A percentile compares a stretch with the other conserved stretches of the same genome.
Evolutionary conservation across 1,284 basidiomycete species (phyloP).

Genomic region (Tetrapyrgos nigripes): DNA sequence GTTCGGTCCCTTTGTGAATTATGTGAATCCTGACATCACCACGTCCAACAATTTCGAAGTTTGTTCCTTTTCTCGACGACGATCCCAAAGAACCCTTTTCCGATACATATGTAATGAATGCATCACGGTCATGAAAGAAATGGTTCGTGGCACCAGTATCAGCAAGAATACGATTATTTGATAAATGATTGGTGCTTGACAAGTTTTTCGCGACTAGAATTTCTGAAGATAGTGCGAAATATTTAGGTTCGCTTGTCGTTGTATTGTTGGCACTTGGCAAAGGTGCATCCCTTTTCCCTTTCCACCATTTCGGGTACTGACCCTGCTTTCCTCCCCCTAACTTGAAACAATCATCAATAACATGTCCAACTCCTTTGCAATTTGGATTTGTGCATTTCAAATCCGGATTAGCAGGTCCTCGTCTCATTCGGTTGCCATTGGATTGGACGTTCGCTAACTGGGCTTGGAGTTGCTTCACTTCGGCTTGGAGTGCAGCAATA

Average conservation of each 20-base stretch:
- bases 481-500: not conserved
- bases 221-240: not conserved
- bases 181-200: not conserved
- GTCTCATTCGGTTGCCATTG: not conserved
- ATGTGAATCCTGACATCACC: not conserved
- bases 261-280: not conserved
- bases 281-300: conserved; percentile 9
- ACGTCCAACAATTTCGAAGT: conserved; percentile 52
- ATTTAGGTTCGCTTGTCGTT: not conserved
- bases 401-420: conserved; percentile 1
- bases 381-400: conserved; percentile 1
- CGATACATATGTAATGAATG: conserved; percentile 42
- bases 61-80: conserved; percentile 66
- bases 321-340: conserved; percentile 21
- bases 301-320: conserved; percentile 23
- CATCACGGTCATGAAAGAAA: conserved; percentile 57
- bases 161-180: not conserved
- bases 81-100: conserved; percentile 55
- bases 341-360: conserved; percentile 17
- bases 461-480: not conserved
- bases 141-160: conserved; percentile 45
- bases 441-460: not conserved
- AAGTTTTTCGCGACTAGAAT: no score
- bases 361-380: conserved; percentile 8
- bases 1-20: not conserved